phyloP scores from a whole-genome alignment of 2,329 filamentous ascomycete species.

The Talaromyces sp. region DNA sequence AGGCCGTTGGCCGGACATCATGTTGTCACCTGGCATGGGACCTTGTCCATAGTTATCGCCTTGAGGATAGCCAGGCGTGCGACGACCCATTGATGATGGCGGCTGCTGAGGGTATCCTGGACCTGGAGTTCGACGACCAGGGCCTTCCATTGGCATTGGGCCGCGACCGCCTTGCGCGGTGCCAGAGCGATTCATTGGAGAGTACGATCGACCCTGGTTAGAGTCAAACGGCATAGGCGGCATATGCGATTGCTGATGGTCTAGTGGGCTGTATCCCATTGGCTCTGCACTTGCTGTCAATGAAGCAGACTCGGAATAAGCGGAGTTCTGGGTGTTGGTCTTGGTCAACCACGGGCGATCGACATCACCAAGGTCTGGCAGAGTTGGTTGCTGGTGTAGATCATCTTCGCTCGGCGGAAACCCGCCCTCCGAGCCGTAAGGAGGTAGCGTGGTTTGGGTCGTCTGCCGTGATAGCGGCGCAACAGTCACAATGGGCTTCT shows the following conservation, averaged over 20 bases:
- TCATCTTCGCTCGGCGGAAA: slow-evolving; percentile 18
- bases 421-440: slow-evolving; percentile 55
- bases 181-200: slow-evolving; percentile 16
- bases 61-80: slow-evolving; percentile 10
- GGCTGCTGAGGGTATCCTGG: slow-evolving; percentile 15
- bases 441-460: slow-evolving; percentile 56
- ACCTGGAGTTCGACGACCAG: slow-evolving; percentile 13
- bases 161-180: slow-evolving; percentile 21
- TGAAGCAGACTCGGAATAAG: slow-evolving; percentile 51
- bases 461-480: slow-evolving; percentile 54
- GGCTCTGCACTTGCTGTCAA: slow-evolving; percentile 26
- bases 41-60: neutral
- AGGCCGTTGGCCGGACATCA: neutral
- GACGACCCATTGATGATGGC: slow-evolving; percentile 13
- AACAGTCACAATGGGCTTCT: slow-evolving; percentile 13
- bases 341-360: slow-evolving; percentile 37
- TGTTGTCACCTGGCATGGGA: neutral
- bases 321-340: slow-evolving; percentile 40
- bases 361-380: slow-evolving; percentile 36
- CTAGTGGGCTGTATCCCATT: slow-evolving; percentile 31
- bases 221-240: slow-evolving; percentile 22
- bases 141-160: slow-evolving; percentile 21
- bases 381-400: slow-evolving; percentile 22
- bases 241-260: slow-evolving; percentile 19
- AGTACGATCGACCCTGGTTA: slow-evolving; percentile 20